These are phyloP conservation scores for Lactarius hengduanensis DNA, from an alignment of 768 basidiomycete species.

Conservation along the genomic window DNA sequence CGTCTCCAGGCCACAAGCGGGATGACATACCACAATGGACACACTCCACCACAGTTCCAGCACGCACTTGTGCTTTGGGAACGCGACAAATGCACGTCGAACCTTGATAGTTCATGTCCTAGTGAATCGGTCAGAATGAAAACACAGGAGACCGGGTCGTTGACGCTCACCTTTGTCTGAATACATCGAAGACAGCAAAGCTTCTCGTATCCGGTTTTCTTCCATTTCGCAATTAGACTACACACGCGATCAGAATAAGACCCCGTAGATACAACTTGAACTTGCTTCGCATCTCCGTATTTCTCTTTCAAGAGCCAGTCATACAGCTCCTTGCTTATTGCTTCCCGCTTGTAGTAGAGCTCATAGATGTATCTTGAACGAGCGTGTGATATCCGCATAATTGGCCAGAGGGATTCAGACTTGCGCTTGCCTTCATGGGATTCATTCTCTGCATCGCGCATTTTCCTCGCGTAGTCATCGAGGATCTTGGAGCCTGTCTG, in stretches of 20 bases:
- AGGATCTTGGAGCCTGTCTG: constrained; percentile 58
- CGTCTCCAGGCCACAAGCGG: constrained; percentile 5
- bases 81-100: constrained; percentile 98
- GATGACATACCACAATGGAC: constrained; percentile 85
- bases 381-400: constrained; percentile 97
- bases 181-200: constrained; percentile 96
- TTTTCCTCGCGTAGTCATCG: constrained; percentile 98
- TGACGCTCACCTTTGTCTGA: constrained; percentile 69
- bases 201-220: constrained; percentile 98
- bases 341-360: constrained; percentile 97
- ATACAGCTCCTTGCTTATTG: constrained; percentile 88
- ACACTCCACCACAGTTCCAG: constrained; percentile 92
- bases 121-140: constrained; percentile 3
- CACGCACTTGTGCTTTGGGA: constrained; percentile 88
- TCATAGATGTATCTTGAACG: constrained; percentile 97
- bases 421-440: constrained; percentile 98
- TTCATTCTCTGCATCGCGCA: constrained; percentile 99
- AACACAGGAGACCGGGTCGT: neutral
- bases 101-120: constrained; percentile 99
- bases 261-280: constrained; percentile 22
- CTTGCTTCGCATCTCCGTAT: constrained; percentile 94
- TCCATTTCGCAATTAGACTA: constrained; percentile 98
- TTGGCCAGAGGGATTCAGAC: constrained; percentile 91
- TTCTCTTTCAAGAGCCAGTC: constrained; percentile 98
- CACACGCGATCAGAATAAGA: constrained; percentile 1